Conservation (phyloP, 805 yeast genomes). For the Brettanomyces nanus region DNA sequence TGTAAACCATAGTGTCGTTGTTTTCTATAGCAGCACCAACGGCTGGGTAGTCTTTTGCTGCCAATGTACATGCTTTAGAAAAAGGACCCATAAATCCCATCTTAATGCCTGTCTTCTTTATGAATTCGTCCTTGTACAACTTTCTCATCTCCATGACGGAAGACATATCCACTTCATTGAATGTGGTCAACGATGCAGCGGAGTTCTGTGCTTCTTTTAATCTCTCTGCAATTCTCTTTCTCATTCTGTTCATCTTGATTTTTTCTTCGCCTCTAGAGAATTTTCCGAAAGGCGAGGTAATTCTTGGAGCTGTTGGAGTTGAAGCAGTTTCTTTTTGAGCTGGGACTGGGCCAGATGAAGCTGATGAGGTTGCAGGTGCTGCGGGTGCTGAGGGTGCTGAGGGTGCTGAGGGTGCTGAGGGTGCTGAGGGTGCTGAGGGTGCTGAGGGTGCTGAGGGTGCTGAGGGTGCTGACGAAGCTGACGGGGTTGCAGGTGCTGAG, state of each 20-base stretch:
- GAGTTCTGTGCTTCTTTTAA: constrained; percentile 98
- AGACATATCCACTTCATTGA: constrained; percentile 97
- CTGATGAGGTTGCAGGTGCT: constrained; percentile 24
- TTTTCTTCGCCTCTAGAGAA: constrained; percentile 83
- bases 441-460: constrained; percentile 21
- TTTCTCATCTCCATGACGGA: constrained; percentile 89
- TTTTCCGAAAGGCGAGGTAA: constrained; percentile 28
- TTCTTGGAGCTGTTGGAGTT: constrained; percentile 24
- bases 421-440: constrained; percentile 20
- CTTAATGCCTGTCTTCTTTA: constrained; percentile 89
- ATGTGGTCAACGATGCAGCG: constrained; percentile 95
- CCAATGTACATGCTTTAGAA: constrained; percentile 86
- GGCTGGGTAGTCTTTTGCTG: constrained; percentile 91
- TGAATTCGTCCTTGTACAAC: constrained; percentile 91
- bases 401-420: constrained; percentile 20
- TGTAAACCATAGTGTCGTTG: constrained; percentile 86
- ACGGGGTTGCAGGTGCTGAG: constrained; percentile 14
- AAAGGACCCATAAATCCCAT: constrained; percentile 99
- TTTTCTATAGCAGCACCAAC: constrained; percentile 92
- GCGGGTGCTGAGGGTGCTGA: constrained; percentile 17
- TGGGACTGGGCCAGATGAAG: constrained; percentile 16
- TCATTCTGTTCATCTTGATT: constrained; percentile 99
- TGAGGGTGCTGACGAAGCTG: constrained; percentile 17
- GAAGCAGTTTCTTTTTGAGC: constrained; percentile 17
- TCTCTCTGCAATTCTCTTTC: constrained; percentile 97